A percentile compares a stretch with the other conserved stretches of the same genome.
These are phyloP conservation scores for Fusarium euwallaceae DNA, from an alignment of 2,329 filamentous ascomycete species.

Conservation along the genomic window DNA sequence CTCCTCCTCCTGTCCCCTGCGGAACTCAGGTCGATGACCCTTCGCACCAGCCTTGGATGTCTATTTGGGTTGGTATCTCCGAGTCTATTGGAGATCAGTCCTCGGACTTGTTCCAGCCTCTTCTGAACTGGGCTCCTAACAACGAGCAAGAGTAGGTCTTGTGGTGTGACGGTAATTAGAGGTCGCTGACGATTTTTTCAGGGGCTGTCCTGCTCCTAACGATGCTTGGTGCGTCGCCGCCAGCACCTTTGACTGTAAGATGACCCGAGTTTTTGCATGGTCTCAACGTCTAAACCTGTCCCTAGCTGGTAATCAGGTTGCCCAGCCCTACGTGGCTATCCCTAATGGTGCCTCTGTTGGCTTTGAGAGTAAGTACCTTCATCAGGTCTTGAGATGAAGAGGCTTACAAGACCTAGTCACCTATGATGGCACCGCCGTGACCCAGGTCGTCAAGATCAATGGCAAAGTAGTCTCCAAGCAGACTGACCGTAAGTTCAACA, in stretches of 20 bases:
- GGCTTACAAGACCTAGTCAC: background rate
- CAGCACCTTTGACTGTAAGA: conserved; percentile 7
- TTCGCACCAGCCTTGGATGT: conserved; percentile 22
- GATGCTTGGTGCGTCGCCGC: conserved; percentile 7
- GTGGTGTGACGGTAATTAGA: accelerated
- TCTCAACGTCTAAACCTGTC: background rate
- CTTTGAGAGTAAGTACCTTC: background rate
- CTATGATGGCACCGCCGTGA: background rate
- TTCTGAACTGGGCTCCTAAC: conserved; percentile 23
- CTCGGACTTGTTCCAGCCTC: conserved; percentile 15
- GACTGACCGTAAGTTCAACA: background rate
- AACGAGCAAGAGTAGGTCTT: conserved; percentile 6
- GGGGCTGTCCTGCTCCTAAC: conserved; percentile 1
- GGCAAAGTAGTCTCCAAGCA: background rate
- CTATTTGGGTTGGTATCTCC: conserved; percentile 19
- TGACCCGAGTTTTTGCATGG: no score
- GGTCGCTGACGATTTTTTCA: background rate
- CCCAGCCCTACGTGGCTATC: background rate
- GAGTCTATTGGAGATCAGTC: conserved; percentile 12
- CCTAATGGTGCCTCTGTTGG: background rate
- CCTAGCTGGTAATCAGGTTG: background rate
- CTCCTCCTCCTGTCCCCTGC: conserved; percentile 16
- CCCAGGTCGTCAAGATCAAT: background rate
- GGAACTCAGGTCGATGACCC: conserved; percentile 9
- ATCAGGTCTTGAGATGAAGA: accelerated